Evolutionary conservation across 495 filamentous ascomycete genomes (phyloP).

Genomic region (Aspergillus nanangensis): DNA sequence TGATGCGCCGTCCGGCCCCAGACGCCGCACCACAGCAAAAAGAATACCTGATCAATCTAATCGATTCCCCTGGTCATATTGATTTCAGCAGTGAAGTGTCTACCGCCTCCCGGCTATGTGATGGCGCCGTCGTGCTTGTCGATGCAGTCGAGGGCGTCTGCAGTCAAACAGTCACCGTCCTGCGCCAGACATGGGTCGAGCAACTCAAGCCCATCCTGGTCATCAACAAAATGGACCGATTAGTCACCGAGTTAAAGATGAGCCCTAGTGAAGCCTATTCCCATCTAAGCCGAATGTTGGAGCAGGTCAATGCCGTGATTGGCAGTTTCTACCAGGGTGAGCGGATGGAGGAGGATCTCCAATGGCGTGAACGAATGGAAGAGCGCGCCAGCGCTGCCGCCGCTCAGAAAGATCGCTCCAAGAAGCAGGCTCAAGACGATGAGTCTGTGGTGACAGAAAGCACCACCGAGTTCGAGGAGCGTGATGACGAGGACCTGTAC

Average conservation of each 20-base stretch:
- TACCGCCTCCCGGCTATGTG: conserved; percentile 88
- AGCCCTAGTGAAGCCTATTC: conserved; percentile 83
- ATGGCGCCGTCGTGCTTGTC: conserved; percentile 93
- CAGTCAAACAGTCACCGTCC: conserved; percentile 95
- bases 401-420: conserved; percentile 31
- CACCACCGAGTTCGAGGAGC: conserved; percentile 70
- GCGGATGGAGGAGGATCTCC: conserved; percentile 96
- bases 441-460: conserved; percentile 38
- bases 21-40: conserved; percentile 66
- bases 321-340: conserved; percentile 98
- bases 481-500: conserved; percentile 95
- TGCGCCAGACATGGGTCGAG: conserved; percentile 94
- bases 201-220: conserved; percentile 91
- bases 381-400: conserved; percentile 63
- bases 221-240: conserved; percentile 96
- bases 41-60: conserved; percentile 95
- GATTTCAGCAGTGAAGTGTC: conserved; percentile 99
- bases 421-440: conserved; percentile 41
- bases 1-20: conserved; percentile 65
- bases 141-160: conserved; percentile 98
- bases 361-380: conserved; percentile 93
- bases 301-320: conserved; percentile 95
- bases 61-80: conserved; percentile 97
- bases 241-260: conserved; percentile 91
- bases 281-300: conserved; percentile 84